Evolutionary conservation across 225 moss, liverwort and hornwort species (phyloP), one percentile per base, ranked within the genome.

Genomic region (Climacium dendroides): DNA sequence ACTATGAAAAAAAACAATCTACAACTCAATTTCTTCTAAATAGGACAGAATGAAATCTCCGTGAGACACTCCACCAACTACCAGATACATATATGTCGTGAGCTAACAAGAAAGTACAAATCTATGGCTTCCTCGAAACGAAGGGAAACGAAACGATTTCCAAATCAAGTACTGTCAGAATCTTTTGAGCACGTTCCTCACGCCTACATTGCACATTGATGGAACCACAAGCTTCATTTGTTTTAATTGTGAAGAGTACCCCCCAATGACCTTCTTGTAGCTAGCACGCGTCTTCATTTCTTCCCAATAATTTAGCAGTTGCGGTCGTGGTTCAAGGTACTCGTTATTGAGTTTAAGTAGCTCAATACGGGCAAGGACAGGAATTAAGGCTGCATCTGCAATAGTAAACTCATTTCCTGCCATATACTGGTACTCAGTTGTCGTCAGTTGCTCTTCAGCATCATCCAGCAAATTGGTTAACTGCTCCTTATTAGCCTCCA

Each of bases 161-260:
- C 18, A 75, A 67, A 43, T 37, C 63, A 70, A 53, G 78, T 73
- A 61, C 20, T 77, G 59, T 95, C 91, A 95, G 85, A 89, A 95
- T 89, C 92, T 91, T 64, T 91, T 93, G 79, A 95, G 90, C 83
- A 94, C 74, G 48, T 93, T 93, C 89, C 95, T 94, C 41, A 92
- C 79, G 77, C 94, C 93, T 58, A 95, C 90, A 84, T 93, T 94
- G 93, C 92, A 94, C 72, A 94, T 85, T 43, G 95, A 94, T 76
- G 95, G 95, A 82, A 95, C 87, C 84, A 95, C 88, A 82, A 95
- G 95, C 89, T 89, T 95, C 93, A 95, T 77, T 80, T 94, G 94
- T 81, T 93, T 93, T 47, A 95, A 22, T 86, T 91, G 92, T 53
- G 95, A 91, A 53, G 94, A 89, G 71, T 94, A 94, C 4, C 92